These are phyloP conservation scores for Thozetella sp. DNA, from an alignment of 495 filamentous ascomycete genomes.

Conservation along the genomic window DNA sequence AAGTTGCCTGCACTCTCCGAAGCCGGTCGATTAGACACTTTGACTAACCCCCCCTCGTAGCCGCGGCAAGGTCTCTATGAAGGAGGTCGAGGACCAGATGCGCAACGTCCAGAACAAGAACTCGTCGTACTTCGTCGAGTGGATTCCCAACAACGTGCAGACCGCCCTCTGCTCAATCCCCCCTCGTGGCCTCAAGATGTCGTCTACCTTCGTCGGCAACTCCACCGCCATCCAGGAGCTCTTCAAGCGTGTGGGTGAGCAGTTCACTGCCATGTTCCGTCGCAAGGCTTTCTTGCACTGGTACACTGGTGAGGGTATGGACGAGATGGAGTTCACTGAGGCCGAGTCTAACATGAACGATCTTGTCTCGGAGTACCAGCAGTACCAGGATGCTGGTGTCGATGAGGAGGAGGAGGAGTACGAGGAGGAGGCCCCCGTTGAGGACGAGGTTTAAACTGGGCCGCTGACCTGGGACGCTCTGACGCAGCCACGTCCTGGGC, in stretches of 20 bases:
- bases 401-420: slow-evolving; percentile 68
- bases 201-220: slow-evolving; percentile 98
- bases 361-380: slow-evolving; percentile 99
- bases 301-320: slow-evolving; percentile 99
- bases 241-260: slow-evolving; percentile 99
- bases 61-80: slow-evolving; percentile 99
- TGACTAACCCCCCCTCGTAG: slow-evolving; percentile 41
- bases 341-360: slow-evolving; percentile 99
- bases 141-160: slow-evolving; percentile 99
- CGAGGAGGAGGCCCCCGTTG: slow-evolving; percentile 59
- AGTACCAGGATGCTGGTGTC: slow-evolving; percentile 98
- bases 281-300: slow-evolving; percentile 99
- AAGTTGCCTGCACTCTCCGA: slow-evolving; percentile 18
- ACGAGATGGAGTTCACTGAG: slow-evolving; percentile 99
- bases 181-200: slow-evolving; percentile 98
- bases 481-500: background rate
- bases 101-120: slow-evolving; percentile 99
- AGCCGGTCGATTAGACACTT: slow-evolving; percentile 7
- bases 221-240: slow-evolving; percentile 99
- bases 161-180: slow-evolving; percentile 99
- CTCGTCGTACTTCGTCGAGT: slow-evolving; percentile 99
- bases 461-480: background rate
- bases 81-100: slow-evolving; percentile 99
- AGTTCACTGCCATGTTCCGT: slow-evolving; percentile 99
- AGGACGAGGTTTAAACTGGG: slow-evolving; percentile 50